Evolutionary conservation across 805 yeast species (phyloP), one percentile per base, ranked within the genome.

Genomic region (Pachysolen tannophilus): DNA sequence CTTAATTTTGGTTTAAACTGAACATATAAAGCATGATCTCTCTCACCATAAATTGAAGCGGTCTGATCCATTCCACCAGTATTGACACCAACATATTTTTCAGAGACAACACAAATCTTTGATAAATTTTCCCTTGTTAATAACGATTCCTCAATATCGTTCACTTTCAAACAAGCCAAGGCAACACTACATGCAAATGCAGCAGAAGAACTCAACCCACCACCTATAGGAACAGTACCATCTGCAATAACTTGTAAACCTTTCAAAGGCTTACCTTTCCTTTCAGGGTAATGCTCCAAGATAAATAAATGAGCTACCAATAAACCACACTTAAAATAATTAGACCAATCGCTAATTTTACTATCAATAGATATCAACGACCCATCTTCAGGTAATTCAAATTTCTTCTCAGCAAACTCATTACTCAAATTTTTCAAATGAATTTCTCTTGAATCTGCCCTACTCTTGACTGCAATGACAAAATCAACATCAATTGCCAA

Each of bases 51-150:
- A 17, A 81, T 66, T 0, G 82, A 72, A 3, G 86, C 87, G 32
- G 80, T 69, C 56, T 80, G 87, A 50, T 80, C 87, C 82, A 80
- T 72, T 26, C 87, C 86, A n/a, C 87, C 88, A 24, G 79, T 75
- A 51, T 76, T 79, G 34, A 80, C 82, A 24, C 87, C 87, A 25
- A 80, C 75, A 35, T 73, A 73, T 55, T 78, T 83, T 50, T 80
- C 87, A 26, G 78, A 72, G 5, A 70, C 73, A 28, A 75, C 77
- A 5, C 86, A 76, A 34, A 79, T 72, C 35, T 59, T 55, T 14
- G 80, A 75, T 40, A 80, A 60, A 38, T 67, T 76, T 11, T 64
- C 51, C 47, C 76, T 75, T 36, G 71, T 42, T 8, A 35, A 10
- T 26, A 78, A 55, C 8, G 47, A 39, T 26, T 38, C 38, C 2